Percentiles rank a stretch among this genome's conserved stretches.
These are phyloP conservation scores for Furcasterigmium furcatum DNA, from an alignment of 2,329 filamentous ascomycete genomes.

Conservation along the genomic window DNA sequence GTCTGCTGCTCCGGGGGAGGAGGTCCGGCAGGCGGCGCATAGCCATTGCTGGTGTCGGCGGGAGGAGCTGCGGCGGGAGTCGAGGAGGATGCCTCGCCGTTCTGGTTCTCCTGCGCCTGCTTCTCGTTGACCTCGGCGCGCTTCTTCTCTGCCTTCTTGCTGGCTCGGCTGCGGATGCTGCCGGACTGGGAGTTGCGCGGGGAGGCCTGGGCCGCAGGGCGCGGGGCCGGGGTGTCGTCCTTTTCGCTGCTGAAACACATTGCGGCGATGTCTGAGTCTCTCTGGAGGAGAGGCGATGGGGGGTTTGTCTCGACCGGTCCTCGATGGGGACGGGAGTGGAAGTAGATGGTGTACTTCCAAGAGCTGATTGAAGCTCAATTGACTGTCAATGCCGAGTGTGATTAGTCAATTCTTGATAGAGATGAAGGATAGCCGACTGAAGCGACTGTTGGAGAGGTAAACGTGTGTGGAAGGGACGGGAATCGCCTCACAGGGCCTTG, in stretches of 20 bases:
- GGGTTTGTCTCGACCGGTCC: no score
- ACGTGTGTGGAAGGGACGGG: no score
- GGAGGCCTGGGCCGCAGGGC: constrained; percentile 26
- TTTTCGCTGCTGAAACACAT: constrained; percentile 51
- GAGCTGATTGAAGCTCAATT: no score
- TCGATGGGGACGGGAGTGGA: no score
- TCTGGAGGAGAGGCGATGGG: no score
- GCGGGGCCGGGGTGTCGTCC: constrained; percentile 35
- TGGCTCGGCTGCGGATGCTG: constrained; percentile 5
- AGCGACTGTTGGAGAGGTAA: no score
- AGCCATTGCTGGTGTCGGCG: constrained; percentile 10
- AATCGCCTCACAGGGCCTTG: no score
- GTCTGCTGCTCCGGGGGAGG: no score
- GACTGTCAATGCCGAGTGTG: no score
- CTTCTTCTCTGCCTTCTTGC: constrained; percentile 8
- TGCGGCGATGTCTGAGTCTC: not conserved
- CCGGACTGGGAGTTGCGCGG: constrained; percentile 1
- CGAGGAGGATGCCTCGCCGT: constrained; percentile 9
- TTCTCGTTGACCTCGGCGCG: constrained; percentile 5
- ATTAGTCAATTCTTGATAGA: no score
- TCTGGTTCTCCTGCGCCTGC: constrained; percentile 19
- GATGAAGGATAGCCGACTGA: no score
- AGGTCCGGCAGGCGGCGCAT: constrained; percentile 22
- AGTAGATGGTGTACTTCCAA: no score
- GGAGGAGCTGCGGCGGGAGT: constrained; percentile 12